Evolutionary conservation across 768 basidiomycete species (phyloP), one percentile per base, ranked within the genome.

Genomic region (Pisolithus marmoratus): DNA sequence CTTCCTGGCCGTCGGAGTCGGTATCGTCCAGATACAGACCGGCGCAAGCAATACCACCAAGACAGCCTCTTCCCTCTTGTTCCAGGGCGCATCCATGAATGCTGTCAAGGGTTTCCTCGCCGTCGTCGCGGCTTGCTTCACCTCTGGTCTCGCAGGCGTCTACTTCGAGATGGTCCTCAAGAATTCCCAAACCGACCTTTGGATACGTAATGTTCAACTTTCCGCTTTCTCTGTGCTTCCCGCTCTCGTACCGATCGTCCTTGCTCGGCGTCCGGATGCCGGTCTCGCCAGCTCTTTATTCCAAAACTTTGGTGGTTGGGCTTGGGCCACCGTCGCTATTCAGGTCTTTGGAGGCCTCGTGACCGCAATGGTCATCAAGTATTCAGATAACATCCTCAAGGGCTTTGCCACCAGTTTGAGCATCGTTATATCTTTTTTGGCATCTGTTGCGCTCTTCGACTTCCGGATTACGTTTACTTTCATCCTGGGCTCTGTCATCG

Each of bases 121-220:
- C 1, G 94, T 98, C 48, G 77, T 82, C 7, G 82, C 85, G 14
- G 94, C 95, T 0, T 98, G 95, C 73, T 83, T 95, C 65, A 96
- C 94, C 0, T 95, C 93, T 0, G 95, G 95, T 23, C 82, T 98
- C 42, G 94, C 94, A 0, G 94, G 94, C 6, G 94, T 97, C 24
- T 98, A 98, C 72, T 98, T 98, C 59, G 95, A 98, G 72, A 94
- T 95, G 88, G 93, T 94, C 34, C 75, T 94, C 58, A 98, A 95
- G 73, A 85, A 87, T 59, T 88, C 90, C 3, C 84, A 84, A 59
- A 79, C 85, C 4, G 92, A 96, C 70, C 77, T 98, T 11, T 97
- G 95, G 95, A 85, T 95, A 52, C 88, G 95, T 63, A 98, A 97
- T 67, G 87, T 95, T 54, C 95, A 98, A 68, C 80, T 98, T 15